phyloP scores from a whole-genome alignment of 1,139 yeast species.

The Nematodospora anomalae region DNA sequence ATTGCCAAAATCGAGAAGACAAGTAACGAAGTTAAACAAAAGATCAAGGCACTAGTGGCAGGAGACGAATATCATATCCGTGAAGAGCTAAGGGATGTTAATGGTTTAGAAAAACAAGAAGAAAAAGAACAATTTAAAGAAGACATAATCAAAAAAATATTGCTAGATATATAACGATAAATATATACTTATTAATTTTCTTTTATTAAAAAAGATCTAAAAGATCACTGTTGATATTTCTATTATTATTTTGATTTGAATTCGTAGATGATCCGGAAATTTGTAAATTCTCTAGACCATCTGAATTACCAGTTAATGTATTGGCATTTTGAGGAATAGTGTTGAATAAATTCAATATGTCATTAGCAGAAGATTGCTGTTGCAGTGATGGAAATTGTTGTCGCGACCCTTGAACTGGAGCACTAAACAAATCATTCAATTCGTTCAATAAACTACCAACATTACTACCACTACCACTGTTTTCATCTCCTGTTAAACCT shows the following conservation, averaged over 20 bases:
- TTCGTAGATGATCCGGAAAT: constrained; percentile 19
- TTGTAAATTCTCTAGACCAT: constrained; percentile 20
- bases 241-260: constrained; percentile 9
- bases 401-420: constrained; percentile 24
- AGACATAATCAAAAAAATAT: constrained; percentile 18
- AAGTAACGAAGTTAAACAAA: constrained; percentile 43
- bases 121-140: constrained; percentile 12
- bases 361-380: constrained; percentile 28
- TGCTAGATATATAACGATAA: constrained; percentile 14
- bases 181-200: background rate
- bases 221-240: constrained; percentile 45
- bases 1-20: constrained; percentile 51
- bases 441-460: constrained; percentile 53
- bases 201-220: constrained; percentile 53
- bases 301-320: constrained; percentile 9
- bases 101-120: constrained; percentile 5
- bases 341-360: constrained; percentile 46
- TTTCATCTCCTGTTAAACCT: constrained; percentile 15
- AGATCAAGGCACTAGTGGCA: constrained; percentile 33
- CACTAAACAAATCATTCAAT: constrained; percentile 63
- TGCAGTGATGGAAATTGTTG: constrained; percentile 8
- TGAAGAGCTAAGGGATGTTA: constrained; percentile 2
- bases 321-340: constrained; percentile 15
- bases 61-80: constrained; percentile 4
- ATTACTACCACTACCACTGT: constrained; percentile 13